Base-by-base conservation (phyloP, 305 asterid species). In the Fraxinus greggii region DNA sequence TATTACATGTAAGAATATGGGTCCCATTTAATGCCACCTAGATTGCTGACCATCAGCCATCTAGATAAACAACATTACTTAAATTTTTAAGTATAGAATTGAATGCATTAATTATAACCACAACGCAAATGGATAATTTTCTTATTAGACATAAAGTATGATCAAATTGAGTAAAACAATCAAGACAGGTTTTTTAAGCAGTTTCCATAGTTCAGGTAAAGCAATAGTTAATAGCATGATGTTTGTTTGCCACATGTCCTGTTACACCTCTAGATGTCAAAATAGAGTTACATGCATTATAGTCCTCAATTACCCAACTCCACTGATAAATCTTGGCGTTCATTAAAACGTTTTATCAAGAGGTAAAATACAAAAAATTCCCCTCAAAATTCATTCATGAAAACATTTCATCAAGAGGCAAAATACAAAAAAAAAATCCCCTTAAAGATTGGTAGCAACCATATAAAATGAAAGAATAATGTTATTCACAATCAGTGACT, bases 221-320 rank as follows among this genome's bases (percentile, higher is more conserved):
- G 29, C 69, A 59, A 59, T 59, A 21, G 28, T 59, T 59, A 59
- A 59, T 59, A 7, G 28, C 69, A 21, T 59, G 69, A 21, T 19
- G 69, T 59, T 54, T 54, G 65, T n/a, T 54, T 54, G 9, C 65
- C 65, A 54, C 65, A 19, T 54, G 65, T 54, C 65, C 65, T n/a
- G 65, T 54, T 5, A n/a, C 26, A 19, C 63, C 24, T 8, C 65
- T 56, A 56, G 65, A 19, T 19, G 65, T 56, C 4, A n/a, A 19
- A 59, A 21, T 59, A 19, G 69, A 21, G 69, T 19, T 59, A 21
- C 69, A 6, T 21, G 13, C 29, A 59, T 21, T 19, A 12, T 19
- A 69, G 73, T 54, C 75, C 81, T 35, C 54, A 38, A 10, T 24
- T 67, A 33, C 31, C 40, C 80, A 84, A 77, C 31, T 45, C 80